A percentile compares a stretch with the other conserved stretches of the same genome.
Evolutionary conservation across 2,329 filamentous ascomycete species (phyloP).

Genomic region (Fusarium robinianum): DNA sequence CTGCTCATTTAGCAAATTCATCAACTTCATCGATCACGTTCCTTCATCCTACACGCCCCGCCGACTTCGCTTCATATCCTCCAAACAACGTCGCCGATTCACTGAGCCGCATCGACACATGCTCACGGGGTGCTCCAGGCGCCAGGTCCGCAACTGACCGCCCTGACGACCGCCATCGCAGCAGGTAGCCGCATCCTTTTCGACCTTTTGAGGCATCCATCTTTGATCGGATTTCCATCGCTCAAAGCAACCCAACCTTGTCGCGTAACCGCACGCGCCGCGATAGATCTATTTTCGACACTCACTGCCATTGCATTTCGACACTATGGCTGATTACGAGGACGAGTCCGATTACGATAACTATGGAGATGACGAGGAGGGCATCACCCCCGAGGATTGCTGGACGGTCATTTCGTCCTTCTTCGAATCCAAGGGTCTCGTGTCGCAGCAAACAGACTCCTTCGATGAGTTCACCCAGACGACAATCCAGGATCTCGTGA

Average conservation of each 20-base stretch:
- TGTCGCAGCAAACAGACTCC: constrained; percentile 96
- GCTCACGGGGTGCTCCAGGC: constrained; percentile 42
- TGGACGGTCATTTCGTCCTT: constrained; percentile 98
- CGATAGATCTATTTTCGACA: constrained; percentile 3
- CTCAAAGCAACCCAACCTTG: background rate
- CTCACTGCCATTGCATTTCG: constrained; percentile 4
- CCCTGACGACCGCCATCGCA: constrained; percentile 35
- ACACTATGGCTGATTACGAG: constrained; percentile 60
- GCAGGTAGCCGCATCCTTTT: constrained; percentile 26
- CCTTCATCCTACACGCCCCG: constrained; percentile 29
- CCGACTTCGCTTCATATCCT: constrained; percentile 18
- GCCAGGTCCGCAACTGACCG: constrained; percentile 41
- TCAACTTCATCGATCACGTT: constrained; percentile 28
- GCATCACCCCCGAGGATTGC: constrained; percentile 95
- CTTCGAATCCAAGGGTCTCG: constrained; percentile 93
- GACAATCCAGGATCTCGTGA: constrained; percentile 92
- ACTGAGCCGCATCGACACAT: constrained; percentile 36
- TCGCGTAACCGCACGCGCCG: constrained; percentile 7
- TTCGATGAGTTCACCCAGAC: constrained; percentile 96
- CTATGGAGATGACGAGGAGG: constrained; percentile 68
- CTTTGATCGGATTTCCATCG: constrained; percentile 14
- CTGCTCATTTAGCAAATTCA: constrained; percentile 34
- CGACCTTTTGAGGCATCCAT: constrained; percentile 19
- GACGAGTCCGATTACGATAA: constrained; percentile 68
- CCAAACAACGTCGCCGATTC: constrained; percentile 25